Evolutionary conservation across 805 yeast species (phyloP).

Genomic region (Pichia occidentalis): DNA sequence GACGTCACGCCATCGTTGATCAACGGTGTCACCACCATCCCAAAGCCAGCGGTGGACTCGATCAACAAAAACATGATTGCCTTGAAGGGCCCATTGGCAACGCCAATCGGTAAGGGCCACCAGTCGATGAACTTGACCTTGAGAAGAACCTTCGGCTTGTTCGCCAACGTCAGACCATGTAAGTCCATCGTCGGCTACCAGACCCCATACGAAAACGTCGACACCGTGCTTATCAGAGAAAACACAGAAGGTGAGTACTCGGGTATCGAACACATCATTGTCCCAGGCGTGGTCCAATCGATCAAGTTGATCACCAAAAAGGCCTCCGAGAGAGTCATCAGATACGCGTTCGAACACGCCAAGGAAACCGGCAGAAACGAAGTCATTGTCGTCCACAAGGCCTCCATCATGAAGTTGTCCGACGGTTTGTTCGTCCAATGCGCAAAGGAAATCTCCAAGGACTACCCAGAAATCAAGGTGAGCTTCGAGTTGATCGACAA

Average conservation of each 20-base stretch:
- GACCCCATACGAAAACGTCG: constrained; percentile 85
- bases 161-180: constrained; percentile 97
- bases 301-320: constrained; percentile 94
- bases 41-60: constrained; percentile 84
- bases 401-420: constrained; percentile 95
- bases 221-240: constrained; percentile 95
- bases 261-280: constrained; percentile 96
- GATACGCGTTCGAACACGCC: constrained; percentile 97
- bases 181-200: constrained; percentile 88
- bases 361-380: constrained; percentile 79
- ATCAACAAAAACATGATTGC: constrained; percentile 93
- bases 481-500: constrained; percentile 89
- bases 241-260: constrained; percentile 99
- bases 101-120: constrained; percentile 99
- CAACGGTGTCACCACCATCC: constrained; percentile 90
- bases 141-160: constrained; percentile 93
- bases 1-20: constrained; percentile 91
- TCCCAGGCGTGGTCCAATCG: constrained; percentile 97
- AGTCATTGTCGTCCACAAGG: constrained; percentile 94
- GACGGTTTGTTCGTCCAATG: constrained; percentile 94
- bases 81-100: constrained; percentile 95
- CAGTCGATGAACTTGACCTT: constrained; percentile 94
- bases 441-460: constrained; percentile 83
- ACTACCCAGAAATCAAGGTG: constrained; percentile 84
- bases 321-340: constrained; percentile 93